Evolutionary conservation across 768 basidiomycete species (phyloP).

Genomic region (Lentinus tigrinus): DNA sequence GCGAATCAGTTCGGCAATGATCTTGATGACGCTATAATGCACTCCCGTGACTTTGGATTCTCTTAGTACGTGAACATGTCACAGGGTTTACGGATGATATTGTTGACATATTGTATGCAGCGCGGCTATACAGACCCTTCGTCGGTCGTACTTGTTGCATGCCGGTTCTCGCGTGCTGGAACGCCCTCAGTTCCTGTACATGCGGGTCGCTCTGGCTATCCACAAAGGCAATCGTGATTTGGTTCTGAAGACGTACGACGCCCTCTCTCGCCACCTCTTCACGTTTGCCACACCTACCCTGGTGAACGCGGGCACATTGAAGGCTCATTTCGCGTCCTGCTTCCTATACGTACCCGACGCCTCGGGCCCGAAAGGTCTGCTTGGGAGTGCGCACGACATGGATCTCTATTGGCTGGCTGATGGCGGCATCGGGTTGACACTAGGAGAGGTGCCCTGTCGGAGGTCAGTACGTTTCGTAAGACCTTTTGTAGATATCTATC

Average conservation of each 20-base stretch:
- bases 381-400: neutral
- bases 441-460: neutral
- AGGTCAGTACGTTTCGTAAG: too few relatives aligned
- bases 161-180: neutral
- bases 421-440: neutral
- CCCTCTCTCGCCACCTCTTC: neutral
- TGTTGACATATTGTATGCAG: neutral
- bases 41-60: too few relatives aligned
- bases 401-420: neutral
- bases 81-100: too few relatives aligned
- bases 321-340: neutral
- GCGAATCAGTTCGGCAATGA: too few relatives aligned
- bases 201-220: neutral
- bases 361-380: neutral
- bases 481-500: too few relatives aligned
- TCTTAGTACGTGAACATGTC: neutral
- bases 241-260: neutral
- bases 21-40: too few relatives aligned
- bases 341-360: neutral
- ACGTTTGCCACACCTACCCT: neutral
- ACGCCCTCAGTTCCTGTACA: neutral
- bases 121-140: neutral
- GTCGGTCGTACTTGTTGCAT: neutral
- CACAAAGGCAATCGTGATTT: neutral
- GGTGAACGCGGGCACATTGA: neutral